Percentiles rank a stretch among this genome's conserved stretches.
phyloP scores from a whole-genome alignment of 371 early-diverging fungal genomes.

The Zopfochytrium polystomum region DNA sequence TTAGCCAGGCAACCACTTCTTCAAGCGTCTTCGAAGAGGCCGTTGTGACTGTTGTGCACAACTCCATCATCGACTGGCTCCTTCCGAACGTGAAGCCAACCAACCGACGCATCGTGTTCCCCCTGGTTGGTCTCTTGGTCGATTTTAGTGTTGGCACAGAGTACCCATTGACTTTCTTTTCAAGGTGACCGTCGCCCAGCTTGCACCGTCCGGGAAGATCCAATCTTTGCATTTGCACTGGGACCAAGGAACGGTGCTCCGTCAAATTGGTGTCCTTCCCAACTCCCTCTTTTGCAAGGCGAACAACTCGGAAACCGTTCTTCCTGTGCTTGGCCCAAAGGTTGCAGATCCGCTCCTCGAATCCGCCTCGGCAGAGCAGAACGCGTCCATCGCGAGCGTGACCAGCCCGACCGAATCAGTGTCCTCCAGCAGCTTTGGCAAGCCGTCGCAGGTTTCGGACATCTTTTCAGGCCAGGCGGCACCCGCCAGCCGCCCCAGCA shows the following conservation, averaged over 20 bases:
- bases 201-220: too few relatives aligned
- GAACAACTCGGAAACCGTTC: conserved; percentile 37
- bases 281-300: conserved; percentile 46
- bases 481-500: conserved; percentile 41
- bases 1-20: too few relatives aligned
- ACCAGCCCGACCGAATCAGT: too few relatives aligned
- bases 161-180: not conserved
- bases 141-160: too few relatives aligned
- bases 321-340: conserved; percentile 39
- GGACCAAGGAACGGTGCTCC: conserved; percentile 43
- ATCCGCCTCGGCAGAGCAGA: too few relatives aligned
- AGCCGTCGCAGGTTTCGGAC: too few relatives aligned
- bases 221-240: too few relatives aligned
- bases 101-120: conserved; percentile 30
- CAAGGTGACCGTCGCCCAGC: conserved; percentile 34
- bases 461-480: too few relatives aligned
- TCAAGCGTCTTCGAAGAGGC: conserved; percentile 47
- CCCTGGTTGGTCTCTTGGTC: conserved; percentile 38
- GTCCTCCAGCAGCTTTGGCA: too few relatives aligned
- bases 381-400: too few relatives aligned
- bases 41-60: conserved; percentile 44
- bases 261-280: conserved; percentile 47
- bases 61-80: conserved; percentile 25
- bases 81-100: conserved; percentile 50
- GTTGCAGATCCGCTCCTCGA: conserved; percentile 29